Evolutionary conservation across 2,329 filamentous ascomycete species (phyloP), one percentile per base, ranked within the genome.

Genomic region (Botrytis hyacinthi): DNA sequence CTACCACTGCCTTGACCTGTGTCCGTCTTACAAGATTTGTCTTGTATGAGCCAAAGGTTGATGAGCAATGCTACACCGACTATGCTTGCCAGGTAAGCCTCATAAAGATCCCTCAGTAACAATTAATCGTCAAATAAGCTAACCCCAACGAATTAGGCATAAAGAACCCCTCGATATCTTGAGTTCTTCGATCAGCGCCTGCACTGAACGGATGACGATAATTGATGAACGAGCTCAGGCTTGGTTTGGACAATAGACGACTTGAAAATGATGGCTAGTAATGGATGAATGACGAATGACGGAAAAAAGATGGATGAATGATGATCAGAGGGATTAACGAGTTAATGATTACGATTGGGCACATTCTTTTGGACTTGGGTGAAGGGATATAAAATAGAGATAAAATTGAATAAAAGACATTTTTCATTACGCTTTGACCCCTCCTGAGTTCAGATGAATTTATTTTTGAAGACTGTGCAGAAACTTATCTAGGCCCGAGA

Each of bases 41-140:
- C 35, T 51, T 73, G 57, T 73, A 73, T 22, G 16, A 63, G 72
- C 72, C 72, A 57, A 70, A 48, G n/a, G 20, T 20, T 3, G 29
- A 32, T 16, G 67, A 46, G n/a, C 57, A 71, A 44, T 73, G 72
- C 37, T 73, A 71, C 67, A 70, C 57, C 6, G 72, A 73, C 37
- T 71, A 71, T 29, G 72, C 72, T 54, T 73, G 72, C 44, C 7
- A 71, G 10, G 67, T 70, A 70, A 63, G 70, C 20, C 60, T 62
- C 22, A 44, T 29, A 7, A 51, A 42, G 26, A 7, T 4, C 44
- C 16, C 5, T 10, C n/a, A 22, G 4, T 26, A 26, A n/a, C 20
- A 26, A 22, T 10, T 32, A 22, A 51, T 20, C 32, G 32, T 29
- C 18, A 61, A 40, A 26, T 32, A 68, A 73, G 63, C 62, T 69